phyloP scores from a whole-genome alignment of 768 basidiomycete species.

The Mycena vulgaris region DNA sequence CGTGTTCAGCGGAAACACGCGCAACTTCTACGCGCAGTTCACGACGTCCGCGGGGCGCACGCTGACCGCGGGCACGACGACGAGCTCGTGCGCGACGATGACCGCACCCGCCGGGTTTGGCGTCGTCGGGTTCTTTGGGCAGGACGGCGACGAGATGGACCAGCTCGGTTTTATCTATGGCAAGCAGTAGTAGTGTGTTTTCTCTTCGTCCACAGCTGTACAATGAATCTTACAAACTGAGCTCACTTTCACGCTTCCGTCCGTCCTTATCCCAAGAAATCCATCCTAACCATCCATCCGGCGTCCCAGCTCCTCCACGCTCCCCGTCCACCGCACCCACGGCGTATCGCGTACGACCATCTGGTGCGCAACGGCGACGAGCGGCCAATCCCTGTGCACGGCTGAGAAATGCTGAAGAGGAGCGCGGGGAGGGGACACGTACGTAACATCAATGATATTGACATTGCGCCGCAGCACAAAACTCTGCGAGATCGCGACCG shows the following conservation, averaged over 20 bases:
- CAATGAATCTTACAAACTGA: too few relatives aligned
- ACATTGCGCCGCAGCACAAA: constrained; percentile 25
- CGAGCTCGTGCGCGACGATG: constrained; percentile 45
- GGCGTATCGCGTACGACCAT: constrained; percentile 35
- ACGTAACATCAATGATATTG: not conserved
- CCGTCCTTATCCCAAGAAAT: not conserved
- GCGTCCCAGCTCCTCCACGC: not conserved
- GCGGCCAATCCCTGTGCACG: constrained; percentile 23
- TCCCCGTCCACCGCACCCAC: constrained; percentile 32
- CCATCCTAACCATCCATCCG: not conserved
- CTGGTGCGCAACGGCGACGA: constrained; percentile 27
- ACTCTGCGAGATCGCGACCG: constrained; percentile 33
- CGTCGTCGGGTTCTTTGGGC: constrained; percentile 53
- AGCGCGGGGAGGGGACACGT: not conserved
- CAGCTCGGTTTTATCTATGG: constrained; percentile 31
- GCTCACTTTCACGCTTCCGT: too few relatives aligned
- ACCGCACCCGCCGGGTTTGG: constrained; percentile 49
- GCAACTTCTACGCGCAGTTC: constrained; percentile 51
- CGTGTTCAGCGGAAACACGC: constrained; percentile 43
- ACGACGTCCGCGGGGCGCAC: constrained; percentile 50
- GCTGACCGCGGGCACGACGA: constrained; percentile 47
- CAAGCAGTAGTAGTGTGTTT: constrained; percentile 19
- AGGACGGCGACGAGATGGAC: constrained; percentile 49
- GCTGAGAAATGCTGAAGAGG: too few relatives aligned
- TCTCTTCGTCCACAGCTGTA: too few relatives aligned